phyloP scores from a whole-genome alignment of 2,329 filamentous ascomycete species.

The Ustulina deusta region DNA sequence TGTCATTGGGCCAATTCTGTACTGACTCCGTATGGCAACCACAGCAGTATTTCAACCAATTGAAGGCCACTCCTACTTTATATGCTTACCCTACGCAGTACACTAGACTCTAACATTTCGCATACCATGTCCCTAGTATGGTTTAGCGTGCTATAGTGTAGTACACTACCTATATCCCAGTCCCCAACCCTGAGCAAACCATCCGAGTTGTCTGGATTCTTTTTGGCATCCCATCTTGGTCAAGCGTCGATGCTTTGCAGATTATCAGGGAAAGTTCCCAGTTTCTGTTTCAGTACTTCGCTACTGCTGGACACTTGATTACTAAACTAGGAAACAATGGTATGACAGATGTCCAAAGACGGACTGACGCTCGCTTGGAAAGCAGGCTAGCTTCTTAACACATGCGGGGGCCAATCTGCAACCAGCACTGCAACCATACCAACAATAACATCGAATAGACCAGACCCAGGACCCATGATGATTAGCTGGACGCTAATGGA shows the following conservation, averaged over 20 bases:
- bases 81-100: conserved; percentile 4
- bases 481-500: conserved; percentile 18
- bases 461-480: conserved; percentile 9
- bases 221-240: neutral
- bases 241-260: conserved; percentile 1
- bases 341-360: conserved; percentile 9
- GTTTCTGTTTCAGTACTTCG: conserved; percentile 21
- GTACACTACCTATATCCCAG: neutral
- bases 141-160: too few species aligned
- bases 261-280: conserved; percentile 16
- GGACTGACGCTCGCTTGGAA: neutral
- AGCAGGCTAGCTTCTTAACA: conserved; percentile 14
- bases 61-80: neutral
- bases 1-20: conserved; percentile 24
- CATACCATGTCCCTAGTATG: neutral
- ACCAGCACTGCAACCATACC: conserved; percentile 20
- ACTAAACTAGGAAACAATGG: conserved; percentile 10
- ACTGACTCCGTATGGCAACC: conserved; percentile 20
- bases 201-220: neutral
- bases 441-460: conserved; percentile 13
- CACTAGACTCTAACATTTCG: conserved; percentile 1
- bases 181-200: neutral
- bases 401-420: conserved; percentile 26
- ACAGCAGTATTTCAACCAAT: conserved; percentile 19
- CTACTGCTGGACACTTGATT: neutral